Percentiles rank a stretch among this genome's conserved stretches.
These are phyloP conservation scores for Stachybotrys elegans DNA, from an alignment of 2,329 filamentous ascomycete genomes.

Conservation along the genomic window DNA sequence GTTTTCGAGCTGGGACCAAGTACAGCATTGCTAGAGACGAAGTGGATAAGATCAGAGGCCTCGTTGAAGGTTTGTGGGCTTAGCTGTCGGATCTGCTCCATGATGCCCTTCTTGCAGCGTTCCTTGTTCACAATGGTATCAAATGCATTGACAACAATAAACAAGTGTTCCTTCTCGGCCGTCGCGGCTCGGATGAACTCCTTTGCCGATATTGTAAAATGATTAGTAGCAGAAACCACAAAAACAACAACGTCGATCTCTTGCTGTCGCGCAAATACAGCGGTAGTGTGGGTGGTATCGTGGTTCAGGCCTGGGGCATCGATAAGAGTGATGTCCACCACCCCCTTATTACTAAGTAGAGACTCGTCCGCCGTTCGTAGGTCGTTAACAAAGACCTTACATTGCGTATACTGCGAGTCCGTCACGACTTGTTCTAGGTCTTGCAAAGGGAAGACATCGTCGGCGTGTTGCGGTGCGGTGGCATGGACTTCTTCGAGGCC, in stretches of 20 bases:
- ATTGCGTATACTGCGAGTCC: conserved; percentile 88
- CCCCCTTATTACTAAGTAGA: conserved; percentile 90
- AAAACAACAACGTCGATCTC: conserved; percentile 99
- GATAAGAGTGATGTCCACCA: conserved; percentile 95
- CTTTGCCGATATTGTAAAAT: conserved; percentile 95
- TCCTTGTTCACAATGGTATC: conserved; percentile 91
- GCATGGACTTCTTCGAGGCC: conserved; percentile 94
- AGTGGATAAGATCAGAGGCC: conserved; percentile 86
- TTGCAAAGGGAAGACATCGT: conserved; percentile 74
- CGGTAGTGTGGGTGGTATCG: conserved; percentile 94
- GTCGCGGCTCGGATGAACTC: conserved; percentile 97
- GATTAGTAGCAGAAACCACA: conserved; percentile 94
- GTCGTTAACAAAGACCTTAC: conserved; percentile 95
- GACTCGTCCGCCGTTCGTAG: conserved; percentile 86
- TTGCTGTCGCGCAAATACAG: conserved; percentile 93
- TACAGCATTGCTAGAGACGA: conserved; percentile 94
- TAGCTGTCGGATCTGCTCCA: conserved; percentile 82
- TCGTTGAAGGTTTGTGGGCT: conserved; percentile 94
- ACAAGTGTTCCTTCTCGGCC: conserved; percentile 95
- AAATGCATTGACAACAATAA: conserved; percentile 97
- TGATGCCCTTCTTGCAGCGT: conserved; percentile 84
- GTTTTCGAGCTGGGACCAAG: conserved; percentile 56
- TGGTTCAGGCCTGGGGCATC: conserved; percentile 94
- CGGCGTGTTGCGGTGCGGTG: conserved; percentile 88
- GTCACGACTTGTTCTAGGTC: conserved; percentile 85